Percentiles rank a stretch among this genome's conserved stretches.
phyloP scores from a whole-genome alignment of 345 rosid genomes.

The Raphanus sativus region DNA sequence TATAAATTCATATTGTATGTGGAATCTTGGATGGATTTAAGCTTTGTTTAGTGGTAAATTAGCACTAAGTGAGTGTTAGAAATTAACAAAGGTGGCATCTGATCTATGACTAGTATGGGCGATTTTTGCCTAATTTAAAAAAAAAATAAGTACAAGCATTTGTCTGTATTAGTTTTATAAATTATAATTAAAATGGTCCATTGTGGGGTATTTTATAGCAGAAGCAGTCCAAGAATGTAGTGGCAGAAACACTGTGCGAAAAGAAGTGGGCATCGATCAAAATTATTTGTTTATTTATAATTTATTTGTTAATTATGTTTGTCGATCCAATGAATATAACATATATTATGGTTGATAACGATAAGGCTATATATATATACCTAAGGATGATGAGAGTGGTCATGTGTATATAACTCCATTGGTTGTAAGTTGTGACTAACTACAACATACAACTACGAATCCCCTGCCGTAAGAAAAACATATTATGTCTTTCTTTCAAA shows the following conservation, averaged over 20 bases:
- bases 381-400: conserved; percentile 19
- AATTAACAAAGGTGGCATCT: conserved; percentile 6
- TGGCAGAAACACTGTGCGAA: conserved; percentile 39
- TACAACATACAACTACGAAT: neutral
- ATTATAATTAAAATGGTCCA: conserved; percentile 21
- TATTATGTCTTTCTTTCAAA: neutral
- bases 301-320: conserved; percentile 20
- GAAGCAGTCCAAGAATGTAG: conserved; percentile 41
- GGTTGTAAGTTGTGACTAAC: neutral
- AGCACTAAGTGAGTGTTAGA: conserved; percentile 18
- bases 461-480: neutral
- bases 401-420: conserved; percentile 26
- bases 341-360: conserved; percentile 15
- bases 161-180: conserved; percentile 22
- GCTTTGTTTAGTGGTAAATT: conserved; percentile 18
- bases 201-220: conserved; percentile 30
- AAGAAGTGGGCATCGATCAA: conserved; percentile 32
- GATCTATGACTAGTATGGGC: conserved; percentile 28
- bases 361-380: conserved; percentile 10
- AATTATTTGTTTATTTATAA: neutral
- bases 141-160: conserved; percentile 18
- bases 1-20: neutral
- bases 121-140: neutral
- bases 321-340: conserved; percentile 39
- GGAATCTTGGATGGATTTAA: conserved; percentile 17